Conservation (phyloP, 2,329 filamentous ascomycete genomes). For the Fusarium pseudonygamai region DNA sequence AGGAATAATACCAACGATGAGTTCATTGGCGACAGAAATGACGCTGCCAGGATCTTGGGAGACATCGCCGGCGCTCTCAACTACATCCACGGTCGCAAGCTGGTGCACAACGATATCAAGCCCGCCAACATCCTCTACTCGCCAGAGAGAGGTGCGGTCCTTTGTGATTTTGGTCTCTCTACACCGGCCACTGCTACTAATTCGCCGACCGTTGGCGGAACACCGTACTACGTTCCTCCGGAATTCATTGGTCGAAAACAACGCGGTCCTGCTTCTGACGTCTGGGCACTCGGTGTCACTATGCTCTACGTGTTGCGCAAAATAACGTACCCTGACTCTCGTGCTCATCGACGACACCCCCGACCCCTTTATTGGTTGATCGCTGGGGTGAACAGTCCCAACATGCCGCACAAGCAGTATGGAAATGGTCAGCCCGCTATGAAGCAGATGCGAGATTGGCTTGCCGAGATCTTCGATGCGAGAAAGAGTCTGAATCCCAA, state of each 20-base stretch:
- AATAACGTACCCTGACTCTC: constrained; percentile 63
- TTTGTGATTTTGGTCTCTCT: constrained; percentile 69
- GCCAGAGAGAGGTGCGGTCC: constrained; percentile 64
- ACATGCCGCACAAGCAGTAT: constrained; percentile 45
- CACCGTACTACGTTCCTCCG: constrained; percentile 69
- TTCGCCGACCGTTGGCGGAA: constrained; percentile 62
- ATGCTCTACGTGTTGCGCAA: constrained; percentile 68
- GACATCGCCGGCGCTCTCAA: constrained; percentile 64
- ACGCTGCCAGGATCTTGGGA: constrained; percentile 62
- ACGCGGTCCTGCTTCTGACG: constrained; percentile 64
- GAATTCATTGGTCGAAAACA: constrained; percentile 66
- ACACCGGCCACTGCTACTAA: constrained; percentile 56
- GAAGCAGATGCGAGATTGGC: constrained; percentile 65
- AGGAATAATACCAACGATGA: constrained; percentile 57
- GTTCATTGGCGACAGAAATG: constrained; percentile 60
- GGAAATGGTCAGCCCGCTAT: constrained; percentile 55
- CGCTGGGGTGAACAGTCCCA: constrained; percentile 61
- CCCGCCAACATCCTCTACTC: constrained; percentile 70
- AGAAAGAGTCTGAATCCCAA: constrained; percentile 56
- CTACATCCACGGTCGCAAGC: constrained; percentile 63
- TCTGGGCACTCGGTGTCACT: constrained; percentile 68
- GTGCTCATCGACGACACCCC: constrained; percentile 58
- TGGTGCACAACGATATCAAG: constrained; percentile 71
- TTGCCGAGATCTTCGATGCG: constrained; percentile 61
- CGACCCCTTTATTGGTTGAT: constrained; percentile 67